A percentile compares a stretch with the other conserved stretches of the same genome.
phyloP scores from a whole-genome alignment of 352 stramenopile genomes.

The Phytophthora syringae region DNA sequence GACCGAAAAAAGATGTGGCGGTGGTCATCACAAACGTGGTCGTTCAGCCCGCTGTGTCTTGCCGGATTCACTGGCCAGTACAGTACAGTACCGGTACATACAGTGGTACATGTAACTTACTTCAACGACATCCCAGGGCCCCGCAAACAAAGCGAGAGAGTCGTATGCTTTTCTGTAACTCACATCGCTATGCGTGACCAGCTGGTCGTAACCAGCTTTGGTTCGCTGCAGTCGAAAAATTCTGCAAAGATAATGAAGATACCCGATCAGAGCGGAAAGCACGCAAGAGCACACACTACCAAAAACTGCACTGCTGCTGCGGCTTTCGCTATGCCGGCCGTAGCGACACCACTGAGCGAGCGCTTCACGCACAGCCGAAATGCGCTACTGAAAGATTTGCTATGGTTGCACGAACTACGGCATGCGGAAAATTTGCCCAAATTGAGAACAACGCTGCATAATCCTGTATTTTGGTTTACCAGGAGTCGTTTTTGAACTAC shows the following conservation, averaged over 20 bases:
- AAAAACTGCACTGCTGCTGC: slow-evolving; percentile 16
- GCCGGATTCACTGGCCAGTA: slow-evolving; percentile 10
- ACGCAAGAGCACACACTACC: slow-evolving; percentile 25
- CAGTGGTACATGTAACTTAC: slow-evolving; percentile 9
- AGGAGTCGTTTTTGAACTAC: not conserved
- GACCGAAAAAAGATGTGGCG: not conserved
- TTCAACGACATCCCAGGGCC: slow-evolving; percentile 31
- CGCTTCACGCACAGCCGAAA: not conserved
- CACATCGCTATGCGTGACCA: slow-evolving; percentile 3
- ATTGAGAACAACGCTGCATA: not conserved
- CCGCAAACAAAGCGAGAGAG: slow-evolving; percentile 4
- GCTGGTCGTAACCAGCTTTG: slow-evolving; percentile 15
- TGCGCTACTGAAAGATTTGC: slow-evolving; percentile 24
- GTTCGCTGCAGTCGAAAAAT: slow-evolving; percentile 17
- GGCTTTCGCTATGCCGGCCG: slow-evolving; percentile 17
- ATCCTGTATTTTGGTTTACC: not conserved
- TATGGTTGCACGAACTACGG: slow-evolving; percentile 19
- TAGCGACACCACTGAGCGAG: not conserved
- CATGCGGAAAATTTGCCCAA: slow-evolving; percentile 1
- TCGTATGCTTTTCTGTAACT: slow-evolving; percentile 15
- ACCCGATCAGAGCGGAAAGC: slow-evolving; percentile 1
- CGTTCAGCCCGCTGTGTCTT: slow-evolving; percentile 3
- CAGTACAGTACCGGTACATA: too few relatives aligned
- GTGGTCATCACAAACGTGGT: not conserved
- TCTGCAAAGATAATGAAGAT: slow-evolving; percentile 10